phyloP scores from a whole-genome alignment of 139 green algal genomes.

The Chlorokybus atmophyticus region DNA sequence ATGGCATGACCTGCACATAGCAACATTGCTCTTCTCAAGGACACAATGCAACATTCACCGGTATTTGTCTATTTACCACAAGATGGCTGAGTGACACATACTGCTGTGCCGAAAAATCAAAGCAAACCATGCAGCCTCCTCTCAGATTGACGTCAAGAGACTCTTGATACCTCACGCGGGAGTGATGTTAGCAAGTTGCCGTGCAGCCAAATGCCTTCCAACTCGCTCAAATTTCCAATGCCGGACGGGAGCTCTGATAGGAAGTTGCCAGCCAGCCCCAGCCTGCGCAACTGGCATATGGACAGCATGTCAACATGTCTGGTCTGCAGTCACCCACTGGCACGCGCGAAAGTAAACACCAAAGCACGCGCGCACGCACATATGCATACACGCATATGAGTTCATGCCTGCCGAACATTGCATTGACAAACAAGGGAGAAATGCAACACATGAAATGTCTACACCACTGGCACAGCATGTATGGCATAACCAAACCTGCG shows the following conservation, averaged over 20 bases:
- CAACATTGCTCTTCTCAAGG: not conserved
- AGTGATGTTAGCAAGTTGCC: conserved; percentile 16
- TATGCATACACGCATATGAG: not conserved
- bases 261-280: conserved; percentile 24
- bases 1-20: not conserved
- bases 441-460: not conserved
- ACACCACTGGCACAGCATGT: not conserved
- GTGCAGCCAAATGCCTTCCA: conserved; percentile 26
- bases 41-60: not conserved
- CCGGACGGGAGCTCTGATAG: conserved; percentile 9
- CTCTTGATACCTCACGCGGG: conserved; percentile 5
- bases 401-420: not conserved
- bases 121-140: too few relatives aligned
- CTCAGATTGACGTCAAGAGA: too few relatives aligned
- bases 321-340: too few relatives aligned
- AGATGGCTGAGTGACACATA: not conserved
- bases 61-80: not conserved
- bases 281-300: conserved; percentile 11
- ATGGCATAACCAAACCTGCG: not conserved
- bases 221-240: not conserved
- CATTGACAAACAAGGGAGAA: not conserved
- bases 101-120: too few relatives aligned
- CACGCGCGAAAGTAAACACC: too few relatives aligned
- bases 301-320: too few relatives aligned
- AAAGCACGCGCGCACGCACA: not conserved